Conservation (phyloP, 1,284 basidiomycete genomes). For the Trichosporon sp. region DNA sequence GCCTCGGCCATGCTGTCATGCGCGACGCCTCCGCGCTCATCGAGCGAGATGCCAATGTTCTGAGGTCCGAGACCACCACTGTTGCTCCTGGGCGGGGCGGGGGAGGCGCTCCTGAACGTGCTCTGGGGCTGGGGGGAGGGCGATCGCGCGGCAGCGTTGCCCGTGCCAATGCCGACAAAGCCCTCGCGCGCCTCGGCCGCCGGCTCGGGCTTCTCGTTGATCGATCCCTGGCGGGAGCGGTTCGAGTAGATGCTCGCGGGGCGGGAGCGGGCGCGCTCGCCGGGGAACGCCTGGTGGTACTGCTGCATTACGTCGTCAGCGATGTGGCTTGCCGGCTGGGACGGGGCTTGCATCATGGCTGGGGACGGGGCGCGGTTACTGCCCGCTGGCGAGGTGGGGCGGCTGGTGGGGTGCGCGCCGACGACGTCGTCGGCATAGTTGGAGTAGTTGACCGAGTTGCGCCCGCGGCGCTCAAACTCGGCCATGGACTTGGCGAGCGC, state of each 20-base stretch:
- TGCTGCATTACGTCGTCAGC: conserved; percentile 72
- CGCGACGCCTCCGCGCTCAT: conserved; percentile 73
- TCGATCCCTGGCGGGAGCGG: conserved; percentile 48
- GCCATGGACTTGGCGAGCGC: conserved; percentile 55
- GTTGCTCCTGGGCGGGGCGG: conserved; percentile 42
- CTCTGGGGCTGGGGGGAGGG: conserved; percentile 65
- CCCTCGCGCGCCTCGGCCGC: conserved; percentile 60
- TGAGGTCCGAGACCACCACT: conserved; percentile 46
- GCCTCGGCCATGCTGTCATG: conserved; percentile 75
- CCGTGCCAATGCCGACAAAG: conserved; percentile 76
- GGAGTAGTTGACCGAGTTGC: conserved; percentile 58
- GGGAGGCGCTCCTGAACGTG: conserved; percentile 44
- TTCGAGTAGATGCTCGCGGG: conserved; percentile 53
- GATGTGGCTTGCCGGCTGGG: conserved; percentile 61
- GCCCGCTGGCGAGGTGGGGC: conserved; percentile 68
- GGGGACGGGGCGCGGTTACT: conserved; percentile 41
- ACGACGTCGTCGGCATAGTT: conserved; percentile 70
- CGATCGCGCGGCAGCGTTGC: conserved; percentile 47
- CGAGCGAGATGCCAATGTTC: conserved; percentile 72
- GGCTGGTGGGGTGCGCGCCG: conserved; percentile 67
- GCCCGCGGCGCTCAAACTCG: conserved; percentile 53
- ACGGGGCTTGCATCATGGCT: conserved; percentile 72
- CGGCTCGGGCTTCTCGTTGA: conserved; percentile 35
- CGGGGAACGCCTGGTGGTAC: conserved; percentile 84
- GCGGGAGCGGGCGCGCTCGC: conserved; percentile 67